Evolutionary conservation across 495 filamentous ascomycete species (phyloP).

Genomic region (Penicillium cataractarum): DNA sequence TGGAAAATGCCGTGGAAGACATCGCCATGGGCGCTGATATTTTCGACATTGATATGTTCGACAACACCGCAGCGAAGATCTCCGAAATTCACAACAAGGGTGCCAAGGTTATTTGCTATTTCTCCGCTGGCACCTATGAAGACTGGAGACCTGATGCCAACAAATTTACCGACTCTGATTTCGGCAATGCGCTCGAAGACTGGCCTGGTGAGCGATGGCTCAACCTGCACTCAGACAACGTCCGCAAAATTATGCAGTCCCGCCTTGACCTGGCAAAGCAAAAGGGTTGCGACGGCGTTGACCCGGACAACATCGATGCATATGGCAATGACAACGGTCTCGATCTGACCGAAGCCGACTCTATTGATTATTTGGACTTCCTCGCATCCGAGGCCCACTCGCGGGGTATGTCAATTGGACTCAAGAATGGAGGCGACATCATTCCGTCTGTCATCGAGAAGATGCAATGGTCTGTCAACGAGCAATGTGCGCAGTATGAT

Average conservation of each 20-base stretch:
- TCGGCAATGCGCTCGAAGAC: slow-evolving; percentile 58
- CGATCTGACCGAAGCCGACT: slow-evolving; percentile 53
- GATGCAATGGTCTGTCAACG: slow-evolving; percentile 72
- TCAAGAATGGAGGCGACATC: slow-evolving; percentile 69
- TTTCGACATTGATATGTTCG: slow-evolving; percentile 67
- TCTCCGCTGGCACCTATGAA: slow-evolving; percentile 69
- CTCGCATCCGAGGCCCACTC: slow-evolving; percentile 55
- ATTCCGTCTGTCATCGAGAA: slow-evolving; percentile 56
- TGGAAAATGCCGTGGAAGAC: slow-evolving; percentile 47
- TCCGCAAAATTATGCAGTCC: slow-evolving; percentile 62
- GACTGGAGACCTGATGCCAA: slow-evolving; percentile 57
- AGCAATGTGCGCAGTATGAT: slow-evolving; percentile 66
- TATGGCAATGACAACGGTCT: slow-evolving; percentile 63
- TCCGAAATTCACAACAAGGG: slow-evolving; percentile 46
- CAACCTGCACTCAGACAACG: slow-evolving; percentile 55
- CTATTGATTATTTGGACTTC: slow-evolving; percentile 61
- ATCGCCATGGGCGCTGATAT: slow-evolving; percentile 51
- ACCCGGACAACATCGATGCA: slow-evolving; percentile 74
- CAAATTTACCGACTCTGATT: slow-evolving; percentile 54
- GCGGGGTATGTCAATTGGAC: slow-evolving; percentile 56
- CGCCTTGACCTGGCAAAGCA: slow-evolving; percentile 57
- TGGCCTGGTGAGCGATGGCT: slow-evolving; percentile 74
- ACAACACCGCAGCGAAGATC: slow-evolving; percentile 50
- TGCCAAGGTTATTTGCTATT: slow-evolving; percentile 72
- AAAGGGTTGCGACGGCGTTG: slow-evolving; percentile 72